A percentile compares a stretch with the other conserved stretches of the same genome.
Evolutionary conservation across 2,329 filamentous ascomycete genomes (phyloP).

Genomic region (Corinectria fuckeliana): DNA sequence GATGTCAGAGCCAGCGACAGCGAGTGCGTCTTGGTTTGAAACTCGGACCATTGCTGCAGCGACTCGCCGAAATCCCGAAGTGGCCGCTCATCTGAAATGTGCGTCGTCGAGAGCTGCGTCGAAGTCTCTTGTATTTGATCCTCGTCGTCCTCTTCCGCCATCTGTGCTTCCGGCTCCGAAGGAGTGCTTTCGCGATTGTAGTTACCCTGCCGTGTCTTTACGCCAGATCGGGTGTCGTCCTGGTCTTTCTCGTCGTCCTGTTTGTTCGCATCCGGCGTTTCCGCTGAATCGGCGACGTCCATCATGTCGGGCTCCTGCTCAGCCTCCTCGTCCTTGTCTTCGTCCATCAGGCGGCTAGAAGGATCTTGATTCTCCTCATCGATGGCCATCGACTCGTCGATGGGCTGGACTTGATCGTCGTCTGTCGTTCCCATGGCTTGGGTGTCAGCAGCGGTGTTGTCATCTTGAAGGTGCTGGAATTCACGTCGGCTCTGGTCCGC

Average conservation of each 20-base stretch:
- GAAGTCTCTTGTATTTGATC: slow-evolving; percentile 58
- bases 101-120: slow-evolving; percentile 74
- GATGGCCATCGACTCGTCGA: slow-evolving; percentile 89
- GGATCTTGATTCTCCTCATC: slow-evolving; percentile 69
- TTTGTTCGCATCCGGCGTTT: slow-evolving; percentile 48
- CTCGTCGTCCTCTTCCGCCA: slow-evolving; percentile 57
- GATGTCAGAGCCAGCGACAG: slow-evolving; percentile 91
- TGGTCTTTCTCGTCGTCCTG: slow-evolving; percentile 52
- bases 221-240: slow-evolving; percentile 65
- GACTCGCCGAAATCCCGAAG: slow-evolving; percentile 62
- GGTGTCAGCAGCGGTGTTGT: slow-evolving; percentile 80
- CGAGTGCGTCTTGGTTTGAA: slow-evolving; percentile 83
- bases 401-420: slow-evolving; percentile 82
- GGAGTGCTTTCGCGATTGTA: slow-evolving; percentile 59
- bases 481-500: slow-evolving; percentile 73
- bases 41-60: slow-evolving; percentile 80
- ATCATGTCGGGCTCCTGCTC: slow-evolving; percentile 54
- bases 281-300: slow-evolving; percentile 46
- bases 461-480: slow-evolving; percentile 90
- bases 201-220: slow-evolving; percentile 65
- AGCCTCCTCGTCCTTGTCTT: slow-evolving; percentile 56
- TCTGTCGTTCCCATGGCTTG: slow-evolving; percentile 90
- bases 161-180: slow-evolving; percentile 50
- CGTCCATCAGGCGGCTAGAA: slow-evolving; percentile 58
- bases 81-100: slow-evolving; percentile 60